phyloP scores from a whole-genome alignment of 441 rosid species.

The Sinapis alba region DNA sequence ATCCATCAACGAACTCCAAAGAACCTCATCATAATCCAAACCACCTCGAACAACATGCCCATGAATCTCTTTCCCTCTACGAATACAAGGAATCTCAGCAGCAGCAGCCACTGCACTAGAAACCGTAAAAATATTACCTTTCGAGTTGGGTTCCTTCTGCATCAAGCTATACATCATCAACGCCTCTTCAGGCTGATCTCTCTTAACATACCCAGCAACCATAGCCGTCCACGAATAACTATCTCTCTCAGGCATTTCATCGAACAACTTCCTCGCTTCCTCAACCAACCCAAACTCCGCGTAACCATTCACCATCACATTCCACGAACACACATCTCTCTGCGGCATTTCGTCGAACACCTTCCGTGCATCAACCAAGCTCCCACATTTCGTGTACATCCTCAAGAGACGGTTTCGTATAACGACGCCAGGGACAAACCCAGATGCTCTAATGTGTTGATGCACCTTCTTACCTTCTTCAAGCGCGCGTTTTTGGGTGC shows the following conservation, averaged over 20 bases:
- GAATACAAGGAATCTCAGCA: conserved; percentile 3
- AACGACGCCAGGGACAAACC: not conserved
- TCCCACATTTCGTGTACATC: not conserved
- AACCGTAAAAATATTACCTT: not conserved
- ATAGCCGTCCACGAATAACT: conserved; percentile 14
- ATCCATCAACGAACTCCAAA: conserved; percentile 14
- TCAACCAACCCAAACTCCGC: not conserved
- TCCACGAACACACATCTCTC: conserved; percentile 7
- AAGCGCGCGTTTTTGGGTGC: not conserved
- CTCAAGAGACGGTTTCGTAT: not conserved
- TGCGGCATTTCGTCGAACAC: not conserved
- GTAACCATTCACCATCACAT: not conserved
- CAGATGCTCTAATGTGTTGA: not conserved
- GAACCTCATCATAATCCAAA: conserved; percentile 13
- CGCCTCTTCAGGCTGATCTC: conserved; percentile 7
- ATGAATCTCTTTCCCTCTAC: conserved; percentile 4
- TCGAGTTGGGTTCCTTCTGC: not conserved
- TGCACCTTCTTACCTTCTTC: conserved; percentile 3
- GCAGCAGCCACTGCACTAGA: conserved; percentile 10
- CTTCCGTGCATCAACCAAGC: conserved; percentile 6
- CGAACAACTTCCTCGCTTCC: conserved; percentile 3
- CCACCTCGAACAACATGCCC: conserved; percentile 1
- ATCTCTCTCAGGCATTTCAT: conserved; percentile 18
- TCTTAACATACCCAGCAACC: not conserved
- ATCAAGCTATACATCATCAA: not conserved